Percentiles rank a stretch among this genome's conserved stretches.
These are phyloP conservation scores for Cutaneotrichosporon arboriforme DNA, from an alignment of 1,284 basidiomycete species.

Conservation along the genomic window DNA sequence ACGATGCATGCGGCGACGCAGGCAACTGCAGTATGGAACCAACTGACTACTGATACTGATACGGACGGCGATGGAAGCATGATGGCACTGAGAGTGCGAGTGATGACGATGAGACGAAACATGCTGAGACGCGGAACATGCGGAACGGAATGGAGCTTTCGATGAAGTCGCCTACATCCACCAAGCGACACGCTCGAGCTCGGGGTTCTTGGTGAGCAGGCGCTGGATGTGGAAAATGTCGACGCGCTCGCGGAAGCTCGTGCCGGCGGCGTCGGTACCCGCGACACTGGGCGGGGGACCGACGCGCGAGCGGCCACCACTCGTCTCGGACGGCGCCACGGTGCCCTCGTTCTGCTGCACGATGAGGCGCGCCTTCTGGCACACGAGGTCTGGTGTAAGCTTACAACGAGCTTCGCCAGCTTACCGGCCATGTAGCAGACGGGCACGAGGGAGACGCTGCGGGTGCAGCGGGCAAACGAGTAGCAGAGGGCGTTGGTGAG, in stretches of 20 bases:
- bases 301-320: conserved; percentile 15
- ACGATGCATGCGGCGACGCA: conserved; percentile 1
- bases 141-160: not conserved
- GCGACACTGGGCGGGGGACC: not conserved
- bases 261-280: not conserved
- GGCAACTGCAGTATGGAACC: not conserved
- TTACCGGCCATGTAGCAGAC: conserved; percentile 51
- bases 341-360: conserved; percentile 26
- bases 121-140: not conserved
- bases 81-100: too few relatives aligned
- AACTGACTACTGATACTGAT: not conserved
- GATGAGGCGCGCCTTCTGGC: conserved; percentile 41
- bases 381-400: conserved; percentile 34
- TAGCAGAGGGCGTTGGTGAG: conserved; percentile 48
- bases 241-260: conserved; percentile 5
- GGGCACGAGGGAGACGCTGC: conserved; percentile 43
- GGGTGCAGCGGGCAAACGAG: conserved; percentile 48
- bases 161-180: conserved; percentile 28
- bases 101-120: not conserved
- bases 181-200: conserved; percentile 36
- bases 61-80: not conserved
- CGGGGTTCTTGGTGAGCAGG: conserved; percentile 31
- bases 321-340: conserved; percentile 29
- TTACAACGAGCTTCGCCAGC: not conserved
- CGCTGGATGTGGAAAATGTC: conserved; percentile 38